Evolutionary conservation across 2,329 filamentous ascomycete species (phyloP), one percentile per base, ranked within the genome.

Genomic region (Talaromyces amestolkiae): DNA sequence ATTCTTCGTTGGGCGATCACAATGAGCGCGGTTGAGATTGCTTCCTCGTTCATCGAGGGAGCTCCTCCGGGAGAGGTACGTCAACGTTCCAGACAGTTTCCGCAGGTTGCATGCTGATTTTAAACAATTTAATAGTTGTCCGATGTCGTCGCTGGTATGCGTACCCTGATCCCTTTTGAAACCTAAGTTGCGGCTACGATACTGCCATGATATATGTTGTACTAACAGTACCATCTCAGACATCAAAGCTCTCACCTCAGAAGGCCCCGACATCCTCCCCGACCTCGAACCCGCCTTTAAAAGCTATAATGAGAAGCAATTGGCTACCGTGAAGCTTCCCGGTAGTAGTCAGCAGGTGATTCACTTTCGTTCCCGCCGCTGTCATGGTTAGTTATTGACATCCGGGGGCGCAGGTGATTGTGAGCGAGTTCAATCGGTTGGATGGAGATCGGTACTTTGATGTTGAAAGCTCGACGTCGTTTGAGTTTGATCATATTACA

Each of bases 301-400:
- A 80, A 92, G 91, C 79, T 98, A 99, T 85, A 97, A 98, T 73
- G 94, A 99, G 80, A 90, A 93, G 79, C 95, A 99, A 79, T 91
- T 97, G 78, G 82, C 88, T 58, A 93, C 93, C 17, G 89, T 92
- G 68, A 97, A 96, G 84, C 86, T 99, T 64, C 94, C 94, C 0
- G 93, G 93, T 35, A 87, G 91, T 75, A 94, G 88, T 78, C 88
- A 92, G 77, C 81, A 90, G 80, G 92, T 96, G 75, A 47, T 43
- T 59, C 5, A 8, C 19, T 33, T 27, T 49, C 33, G 66, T 19
- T 54, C 17, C 15, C 9, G 19, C 22, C 1, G 7, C 4, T 47
- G 17, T 1, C 15, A n/a, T 9, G 49, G 31, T 15, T 63, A 3
- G 9, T 17, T 17, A 22, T 56, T 47, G 51, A 58, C 9, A 24